These are phyloP conservation scores for Neocucurbitaria cava DNA, from an alignment of 2,329 filamentous ascomycete genomes.

Conservation along the genomic window DNA sequence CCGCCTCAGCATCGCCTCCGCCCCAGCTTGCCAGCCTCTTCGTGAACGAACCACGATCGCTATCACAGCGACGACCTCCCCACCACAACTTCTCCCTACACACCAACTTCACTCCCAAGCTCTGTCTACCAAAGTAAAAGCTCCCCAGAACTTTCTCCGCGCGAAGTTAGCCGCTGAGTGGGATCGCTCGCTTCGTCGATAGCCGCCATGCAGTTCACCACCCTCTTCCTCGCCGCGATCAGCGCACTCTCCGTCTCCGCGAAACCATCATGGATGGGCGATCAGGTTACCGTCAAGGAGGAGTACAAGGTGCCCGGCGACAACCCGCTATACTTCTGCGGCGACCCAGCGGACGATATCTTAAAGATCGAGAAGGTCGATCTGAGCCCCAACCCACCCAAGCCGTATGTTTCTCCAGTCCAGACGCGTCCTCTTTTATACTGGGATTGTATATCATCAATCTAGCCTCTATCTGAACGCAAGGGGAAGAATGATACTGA, in stretches of 20 bases:
- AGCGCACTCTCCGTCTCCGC: constrained; percentile 52
- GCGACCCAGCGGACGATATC: constrained; percentile 72
- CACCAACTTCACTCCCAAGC: neutral
- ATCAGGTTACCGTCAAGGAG: constrained; percentile 58
- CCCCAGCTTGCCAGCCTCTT: neutral
- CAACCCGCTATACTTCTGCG: constrained; percentile 84
- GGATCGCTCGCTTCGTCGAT: neutral
- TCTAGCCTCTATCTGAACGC: neutral
- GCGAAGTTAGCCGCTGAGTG: neutral
- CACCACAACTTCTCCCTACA: neutral
- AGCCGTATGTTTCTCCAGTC: constrained; percentile 68
- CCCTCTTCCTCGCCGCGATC: constrained; percentile 51
- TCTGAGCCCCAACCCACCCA: constrained; percentile 83
- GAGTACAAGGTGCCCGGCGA: constrained; percentile 77
- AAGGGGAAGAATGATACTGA: neutral
- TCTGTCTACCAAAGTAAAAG: neutral
- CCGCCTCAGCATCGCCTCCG: neutral
- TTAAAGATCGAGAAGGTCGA: constrained; percentile 81
- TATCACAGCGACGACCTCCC: neutral
- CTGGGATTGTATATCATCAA: neutral
- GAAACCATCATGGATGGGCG: constrained; percentile 50
- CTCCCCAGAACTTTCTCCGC: neutral
- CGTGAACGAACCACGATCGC: neutral
- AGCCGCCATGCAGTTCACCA: constrained; percentile 43
- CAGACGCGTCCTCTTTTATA: neutral